Evolutionary conservation across 164 flowering plant species (phyloP).

Genomic region (Pachysandra terminalis): DNA sequence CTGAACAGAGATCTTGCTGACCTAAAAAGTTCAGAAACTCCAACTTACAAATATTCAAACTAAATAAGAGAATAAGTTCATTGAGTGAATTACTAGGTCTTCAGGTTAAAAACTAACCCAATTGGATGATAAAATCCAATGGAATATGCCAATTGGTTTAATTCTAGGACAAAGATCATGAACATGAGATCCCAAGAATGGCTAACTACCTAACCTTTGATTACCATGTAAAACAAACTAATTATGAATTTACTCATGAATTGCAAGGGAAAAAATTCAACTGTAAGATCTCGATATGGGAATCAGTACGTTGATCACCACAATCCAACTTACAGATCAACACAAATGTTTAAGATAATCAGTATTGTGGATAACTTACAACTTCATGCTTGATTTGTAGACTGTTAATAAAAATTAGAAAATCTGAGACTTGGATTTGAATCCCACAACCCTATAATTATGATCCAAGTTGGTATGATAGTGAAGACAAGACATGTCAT

Average conservation of each 20-base stretch:
- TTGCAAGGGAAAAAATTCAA: not conserved
- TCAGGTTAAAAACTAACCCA: not conserved
- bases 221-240: too few species aligned
- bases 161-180: too few species aligned
- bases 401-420: not conserved
- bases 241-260: too few species aligned
- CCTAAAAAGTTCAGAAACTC: slow-evolving; percentile 29
- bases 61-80: not conserved
- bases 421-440: too few species aligned
- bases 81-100: not conserved
- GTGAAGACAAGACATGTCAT: too few species aligned
- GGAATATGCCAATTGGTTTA: too few species aligned
- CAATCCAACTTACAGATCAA: not conserved
- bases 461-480: too few species aligned
- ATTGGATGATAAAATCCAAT: not conserved
- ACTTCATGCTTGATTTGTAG: not conserved
- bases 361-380: not conserved
- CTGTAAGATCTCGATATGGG: not conserved
- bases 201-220: too few species aligned
- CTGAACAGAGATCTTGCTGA: slow-evolving; percentile 66
- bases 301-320: not conserved
- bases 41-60: not conserved
- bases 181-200: too few species aligned
- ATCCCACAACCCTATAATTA: too few species aligned
- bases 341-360: not conserved